Base-by-base conservation (phyloP, 371 early-diverging fungal genomes). In the Mortierella sp. region DNA sequence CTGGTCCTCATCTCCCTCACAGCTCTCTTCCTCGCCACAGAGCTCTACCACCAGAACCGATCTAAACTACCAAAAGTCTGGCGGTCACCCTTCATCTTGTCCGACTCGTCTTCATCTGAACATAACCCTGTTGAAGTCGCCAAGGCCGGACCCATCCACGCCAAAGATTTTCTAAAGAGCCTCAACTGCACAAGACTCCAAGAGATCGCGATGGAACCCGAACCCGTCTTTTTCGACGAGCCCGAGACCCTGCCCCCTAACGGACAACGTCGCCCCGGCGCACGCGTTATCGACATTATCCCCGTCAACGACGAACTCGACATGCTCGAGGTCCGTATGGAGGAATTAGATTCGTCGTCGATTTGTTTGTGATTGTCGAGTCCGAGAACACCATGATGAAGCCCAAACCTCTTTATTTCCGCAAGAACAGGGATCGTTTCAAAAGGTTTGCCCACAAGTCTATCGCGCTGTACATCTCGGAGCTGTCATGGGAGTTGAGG, bases 291-390 rank as follows among this genome's bases (percentile, higher is more conserved):
- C 37, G 75, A 82, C 24, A 40, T 82, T 6, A 71, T 77, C 44
- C 59, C 67, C 10, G 26, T 82, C 64, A 82, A 77, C 72, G 71
- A 70, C 50, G 82, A 82, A 28, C 34, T 69, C 24, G 55, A 75
- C 24, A 26, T 54, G 72, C 69, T 82, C 19, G 72, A 75, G 6
- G 72, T 82, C 53, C 69, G 76, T 3, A 64, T 82, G 54, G 64
- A 78, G 21, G 82, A 82, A 34, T 73, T 78, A 6, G 24, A 75
- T 26, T 21, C 69, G 57, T 72, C 24, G 75, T 82, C 26, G 73
- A 78, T 31, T n/a, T 50, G 5, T 82, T 82, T 78, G 78, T 72
- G n/a, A 72, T 75, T 28, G 43, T 78, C 28, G 78, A 78, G 51
- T 71, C 75, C 24, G 19, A 71, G 16, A 34, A 21, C 24, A 75